A percentile compares a stretch with the other conserved stretches of the same genome.
Evolutionary conservation across 116 monocot genomes (phyloP).

Genomic region (Cymodocea nodosa): DNA sequence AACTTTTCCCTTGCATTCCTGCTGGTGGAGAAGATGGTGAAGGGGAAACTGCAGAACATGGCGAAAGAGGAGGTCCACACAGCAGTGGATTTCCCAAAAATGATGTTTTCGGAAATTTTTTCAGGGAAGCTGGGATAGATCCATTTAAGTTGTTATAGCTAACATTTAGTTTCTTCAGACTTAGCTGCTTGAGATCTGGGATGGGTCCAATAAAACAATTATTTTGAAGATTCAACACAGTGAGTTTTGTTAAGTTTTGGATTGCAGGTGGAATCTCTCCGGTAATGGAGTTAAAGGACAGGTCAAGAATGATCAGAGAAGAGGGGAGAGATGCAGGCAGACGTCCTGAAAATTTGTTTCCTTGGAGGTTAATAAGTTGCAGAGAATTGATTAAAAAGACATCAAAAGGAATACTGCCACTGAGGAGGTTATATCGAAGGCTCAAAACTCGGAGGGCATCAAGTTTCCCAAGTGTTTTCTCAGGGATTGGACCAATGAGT

Average conservation of each 20-base stretch:
- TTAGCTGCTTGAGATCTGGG: conserved; percentile 48
- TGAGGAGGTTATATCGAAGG: conserved; percentile 71
- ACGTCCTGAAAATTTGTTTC: conserved; percentile 66
- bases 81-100: conserved; percentile 72
- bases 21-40: conserved; percentile 7
- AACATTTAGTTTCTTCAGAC: conserved; percentile 55
- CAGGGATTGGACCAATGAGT: conserved; percentile 64
- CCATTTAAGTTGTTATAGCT: conserved; percentile 87
- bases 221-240: conserved; percentile 62
- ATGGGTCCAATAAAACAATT: conserved; percentile 73
- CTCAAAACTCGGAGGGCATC: conserved; percentile 69
- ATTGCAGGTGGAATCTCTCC: conserved; percentile 51
- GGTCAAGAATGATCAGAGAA: conserved; percentile 46
- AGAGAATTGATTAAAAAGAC: conserved; percentile 56
- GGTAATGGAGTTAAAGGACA: conserved; percentile 67
- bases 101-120: conserved; percentile 50
- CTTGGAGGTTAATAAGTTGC: conserved; percentile 61
- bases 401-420: conserved; percentile 51
- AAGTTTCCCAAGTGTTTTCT: conserved; percentile 69
- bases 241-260: conserved; percentile 56
- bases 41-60: conserved; percentile 43
- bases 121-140: conserved; percentile 64
- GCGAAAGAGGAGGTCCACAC: conserved; percentile 59
- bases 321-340: conserved; percentile 45
- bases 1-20: conserved; percentile 10